These are phyloP conservation scores for Fusarium chuoi DNA, from an alignment of 2,329 filamentous ascomycete genomes.

Conservation along the genomic window DNA sequence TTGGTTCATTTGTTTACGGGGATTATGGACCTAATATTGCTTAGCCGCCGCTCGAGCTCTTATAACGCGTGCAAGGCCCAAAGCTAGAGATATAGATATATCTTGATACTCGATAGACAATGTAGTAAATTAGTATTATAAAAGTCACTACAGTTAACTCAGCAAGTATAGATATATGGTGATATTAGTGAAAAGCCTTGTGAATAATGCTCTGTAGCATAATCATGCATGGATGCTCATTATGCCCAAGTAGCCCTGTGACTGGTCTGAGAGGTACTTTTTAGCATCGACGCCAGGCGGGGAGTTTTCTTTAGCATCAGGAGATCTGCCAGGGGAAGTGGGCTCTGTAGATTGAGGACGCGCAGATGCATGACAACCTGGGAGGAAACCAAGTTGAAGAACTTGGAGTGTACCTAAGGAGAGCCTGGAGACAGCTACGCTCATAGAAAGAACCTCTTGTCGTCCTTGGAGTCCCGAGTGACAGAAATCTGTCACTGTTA, in stretches of 20 bases:
- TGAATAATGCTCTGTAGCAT: not conserved
- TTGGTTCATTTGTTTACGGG: slow-evolving; percentile 32
- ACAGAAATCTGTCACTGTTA: not conserved
- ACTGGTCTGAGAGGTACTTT: slow-evolving; percentile 1
- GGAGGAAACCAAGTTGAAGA: not conserved
- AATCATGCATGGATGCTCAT: not conserved
- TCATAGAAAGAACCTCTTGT: not conserved
- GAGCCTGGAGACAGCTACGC: not conserved
- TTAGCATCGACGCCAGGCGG: slow-evolving; percentile 10
- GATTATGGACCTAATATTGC: slow-evolving; percentile 32
- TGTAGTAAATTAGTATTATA: not conserved
- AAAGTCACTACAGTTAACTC: not conserved
- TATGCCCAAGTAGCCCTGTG: slow-evolving; percentile 5
- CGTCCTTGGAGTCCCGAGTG: not conserved
- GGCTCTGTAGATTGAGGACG: slow-evolving; percentile 33
- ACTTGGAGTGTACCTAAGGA: not conserved
- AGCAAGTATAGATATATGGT: not conserved
- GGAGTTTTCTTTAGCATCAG: slow-evolving; percentile 7
- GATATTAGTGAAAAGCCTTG: not conserved
- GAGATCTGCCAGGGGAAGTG: slow-evolving; percentile 36
- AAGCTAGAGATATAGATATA: not conserved
- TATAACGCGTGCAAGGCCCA: not conserved
- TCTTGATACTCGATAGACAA: not conserved
- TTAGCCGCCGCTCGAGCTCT: slow-evolving; percentile 29
- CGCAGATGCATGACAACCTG: slow-evolving; percentile 25